Evolutionary conservation across 1,284 basidiomycete genomes (phyloP).

Genomic region (Pascua sp.): DNA sequence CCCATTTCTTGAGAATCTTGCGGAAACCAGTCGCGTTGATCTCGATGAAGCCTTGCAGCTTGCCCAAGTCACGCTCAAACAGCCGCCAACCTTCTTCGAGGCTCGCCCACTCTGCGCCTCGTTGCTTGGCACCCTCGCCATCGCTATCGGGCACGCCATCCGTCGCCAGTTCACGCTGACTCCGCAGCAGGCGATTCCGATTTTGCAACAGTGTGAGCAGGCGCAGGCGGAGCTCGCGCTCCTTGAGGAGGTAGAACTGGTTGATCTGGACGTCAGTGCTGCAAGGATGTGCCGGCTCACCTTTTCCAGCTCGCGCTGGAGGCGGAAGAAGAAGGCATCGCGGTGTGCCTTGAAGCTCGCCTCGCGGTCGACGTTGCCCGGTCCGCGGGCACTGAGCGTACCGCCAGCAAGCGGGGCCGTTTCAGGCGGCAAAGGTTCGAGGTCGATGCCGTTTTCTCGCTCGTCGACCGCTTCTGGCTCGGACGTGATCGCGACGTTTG

Average conservation of each 20-base stretch:
- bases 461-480: background rate
- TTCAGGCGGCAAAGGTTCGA: constrained; percentile 46
- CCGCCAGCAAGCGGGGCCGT: constrained; percentile 42
- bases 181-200: constrained; percentile 59
- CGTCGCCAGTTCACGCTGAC: constrained; percentile 17
- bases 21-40: constrained; percentile 97
- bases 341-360: constrained; percentile 84
- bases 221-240: constrained; percentile 87
- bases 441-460: constrained; percentile 21
- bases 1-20: constrained; percentile 99
- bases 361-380: constrained; percentile 28
- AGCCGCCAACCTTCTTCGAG: constrained; percentile 94
- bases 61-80: constrained; percentile 92
- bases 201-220: constrained; percentile 92
- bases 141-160: constrained; percentile 58
- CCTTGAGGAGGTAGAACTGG: constrained; percentile 97
- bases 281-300: constrained; percentile 49
- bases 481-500: background rate
- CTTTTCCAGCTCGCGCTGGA: constrained; percentile 97
- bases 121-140: constrained; percentile 50
- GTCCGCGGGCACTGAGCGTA: constrained; percentile 8
- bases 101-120: constrained; percentile 79
- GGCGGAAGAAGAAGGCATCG: constrained; percentile 98
- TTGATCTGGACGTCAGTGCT: constrained; percentile 70
- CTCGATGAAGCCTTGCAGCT: constrained; percentile 96